Percentiles rank a stretch among this genome's conserved stretches.
phyloP scores from a whole-genome alignment of 805 yeast species.

The Candida fluviatilis region DNA sequence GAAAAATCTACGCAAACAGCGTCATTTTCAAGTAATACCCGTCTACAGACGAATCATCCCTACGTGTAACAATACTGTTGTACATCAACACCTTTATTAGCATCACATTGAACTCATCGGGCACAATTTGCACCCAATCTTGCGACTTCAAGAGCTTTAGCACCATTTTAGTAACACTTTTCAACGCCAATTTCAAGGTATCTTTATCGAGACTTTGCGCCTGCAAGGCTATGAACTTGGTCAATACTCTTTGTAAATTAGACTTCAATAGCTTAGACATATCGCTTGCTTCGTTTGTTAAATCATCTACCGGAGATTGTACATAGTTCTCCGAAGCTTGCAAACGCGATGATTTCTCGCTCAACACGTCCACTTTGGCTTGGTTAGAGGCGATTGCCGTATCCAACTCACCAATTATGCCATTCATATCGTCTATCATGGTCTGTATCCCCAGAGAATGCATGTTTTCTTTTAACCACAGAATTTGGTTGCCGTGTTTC shows the following conservation, averaged over 20 bases:
- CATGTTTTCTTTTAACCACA: background rate
- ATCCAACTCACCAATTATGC: constrained; percentile 3
- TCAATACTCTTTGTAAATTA: constrained; percentile 10
- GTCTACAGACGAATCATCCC: constrained; percentile 5
- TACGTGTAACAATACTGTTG: constrained; percentile 7
- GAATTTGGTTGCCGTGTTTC: constrained; percentile 6
- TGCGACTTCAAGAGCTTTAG: constrained; percentile 7
- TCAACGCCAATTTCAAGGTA: constrained; percentile 8
- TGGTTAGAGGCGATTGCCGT: constrained; percentile 2
- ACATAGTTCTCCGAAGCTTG: background rate
- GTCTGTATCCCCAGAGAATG: background rate
- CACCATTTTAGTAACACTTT: constrained; percentile 6
- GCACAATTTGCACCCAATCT: constrained; percentile 11
- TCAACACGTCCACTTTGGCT: constrained; percentile 2
- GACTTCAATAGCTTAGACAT: constrained; percentile 6
- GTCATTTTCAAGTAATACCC: constrained; percentile 4
- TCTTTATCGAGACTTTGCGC: constrained; percentile 7
- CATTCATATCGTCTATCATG: constrained; percentile 4
- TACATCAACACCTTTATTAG: constrained; percentile 9
- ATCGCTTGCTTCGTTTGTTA: constrained; percentile 8
- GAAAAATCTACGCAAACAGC: constrained; percentile 2
- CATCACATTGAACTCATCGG: constrained; percentile 4
- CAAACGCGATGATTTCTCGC: constrained; percentile 1
- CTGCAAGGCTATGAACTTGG: constrained; percentile 10
- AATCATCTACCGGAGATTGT: constrained; percentile 3